Evolutionary conservation across 2,329 filamentous ascomycete species (phyloP), one percentile per base, ranked within the genome.

Genomic region (Fusarium nisikadoi): DNA sequence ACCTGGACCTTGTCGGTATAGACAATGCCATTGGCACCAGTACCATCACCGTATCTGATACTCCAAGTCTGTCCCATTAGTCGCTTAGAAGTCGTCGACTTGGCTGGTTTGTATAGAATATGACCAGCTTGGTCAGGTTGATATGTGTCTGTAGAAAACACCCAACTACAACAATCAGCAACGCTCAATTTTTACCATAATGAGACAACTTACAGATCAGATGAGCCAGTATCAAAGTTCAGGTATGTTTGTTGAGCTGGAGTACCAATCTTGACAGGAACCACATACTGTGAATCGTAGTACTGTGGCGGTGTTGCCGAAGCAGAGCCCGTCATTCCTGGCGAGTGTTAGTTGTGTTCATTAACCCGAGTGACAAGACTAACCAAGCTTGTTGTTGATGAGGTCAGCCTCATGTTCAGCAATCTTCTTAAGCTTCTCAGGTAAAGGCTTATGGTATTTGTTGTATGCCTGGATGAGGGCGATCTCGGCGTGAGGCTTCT

Each of bases 1-100:
- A 93, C 85, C 27, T 83, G 82, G 45, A 93, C 91, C 52, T 84
- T 88, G 79, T 93, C 92, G 35, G 84, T 85, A 80, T 91, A 92
- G 60, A 93, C 91, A 53, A 86, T 86, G 45, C 92, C 92, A 49
- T 80, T 84, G 23, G 91, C 91, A 42, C 84, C 85, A 47, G 88
- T 89, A 19, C 89, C 89, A 72, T 93, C 92, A 29, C 89, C 91
- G 74, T 93, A 93, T 20, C 78, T 81, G 75, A 93, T 90, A 11
- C 80, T 79, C 90, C 90, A 93, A 29, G 80, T 84, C 70, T 79
- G 53, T 3, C 79, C 79, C 1, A 29, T 50, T 54, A 89, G 73
- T 47, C 83, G 79, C 70, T 84, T 85, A 50, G 82, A 82, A 4
- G 83, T 85, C 11, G 63, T 79, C 31, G 85, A 84, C 6, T 80